Conservation (phyloP, 2,329 filamentous ascomycete species). For the Ilyonectria destructans region DNA sequence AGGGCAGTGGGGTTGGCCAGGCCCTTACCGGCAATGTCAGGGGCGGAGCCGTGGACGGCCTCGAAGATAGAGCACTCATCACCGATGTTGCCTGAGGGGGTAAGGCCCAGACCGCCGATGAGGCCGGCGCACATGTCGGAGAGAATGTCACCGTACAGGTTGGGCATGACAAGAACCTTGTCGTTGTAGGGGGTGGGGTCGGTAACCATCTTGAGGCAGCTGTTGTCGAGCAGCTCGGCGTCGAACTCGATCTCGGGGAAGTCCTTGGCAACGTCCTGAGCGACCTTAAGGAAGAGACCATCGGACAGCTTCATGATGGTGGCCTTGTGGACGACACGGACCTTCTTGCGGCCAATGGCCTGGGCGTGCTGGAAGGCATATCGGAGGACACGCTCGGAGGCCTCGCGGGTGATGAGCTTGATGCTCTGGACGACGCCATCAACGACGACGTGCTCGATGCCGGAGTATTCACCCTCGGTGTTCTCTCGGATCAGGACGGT, state of each 20-base stretch:
- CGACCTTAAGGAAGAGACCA: constrained; percentile 95
- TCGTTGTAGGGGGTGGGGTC: constrained; percentile 98
- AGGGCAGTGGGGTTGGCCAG: constrained; percentile 98
- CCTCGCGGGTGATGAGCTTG: constrained; percentile 98
- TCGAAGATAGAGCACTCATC: constrained; percentile 99
- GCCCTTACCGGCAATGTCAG: constrained; percentile 95
- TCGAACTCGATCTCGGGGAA: constrained; percentile 98
- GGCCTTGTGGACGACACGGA: constrained; percentile 98
- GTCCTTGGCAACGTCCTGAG: constrained; percentile 90
- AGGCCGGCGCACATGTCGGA: constrained; percentile 99
- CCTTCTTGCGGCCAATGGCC: constrained; percentile 94
- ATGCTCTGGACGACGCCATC: constrained; percentile 99
- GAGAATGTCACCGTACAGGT: constrained; percentile 99
- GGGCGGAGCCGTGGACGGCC: constrained; percentile 97
- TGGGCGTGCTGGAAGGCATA: constrained; percentile 99
- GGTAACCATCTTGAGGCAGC: constrained; percentile 98
- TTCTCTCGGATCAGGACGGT: constrained; percentile 99
- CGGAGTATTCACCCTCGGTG: constrained; percentile 99
- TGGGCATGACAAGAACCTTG: constrained; percentile 98
- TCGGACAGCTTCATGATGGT: constrained; percentile 99
- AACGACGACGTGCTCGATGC: constrained; percentile 98
- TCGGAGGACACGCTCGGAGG: constrained; percentile 94
- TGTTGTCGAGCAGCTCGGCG: constrained; percentile 98
- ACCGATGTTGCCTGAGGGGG: constrained; percentile 98
- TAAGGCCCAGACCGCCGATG: constrained; percentile 97